Evolutionary conservation across 78 protist species (phyloP).

Genomic region (Tieghemostelium lacteum): DNA sequence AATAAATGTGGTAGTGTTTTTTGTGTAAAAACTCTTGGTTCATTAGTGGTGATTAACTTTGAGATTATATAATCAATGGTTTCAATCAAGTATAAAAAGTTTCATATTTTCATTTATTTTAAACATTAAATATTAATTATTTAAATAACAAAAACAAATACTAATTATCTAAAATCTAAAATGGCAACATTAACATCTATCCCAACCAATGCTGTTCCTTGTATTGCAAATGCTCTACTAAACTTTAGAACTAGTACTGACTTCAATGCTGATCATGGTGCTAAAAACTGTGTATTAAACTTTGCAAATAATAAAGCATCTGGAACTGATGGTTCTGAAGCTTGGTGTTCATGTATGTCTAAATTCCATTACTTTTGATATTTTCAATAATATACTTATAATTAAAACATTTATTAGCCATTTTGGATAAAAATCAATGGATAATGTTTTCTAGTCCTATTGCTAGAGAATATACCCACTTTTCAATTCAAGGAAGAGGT

Average conservation of each 20-base stretch:
- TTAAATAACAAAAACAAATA: too few species aligned
- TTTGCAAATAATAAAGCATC: neutral
- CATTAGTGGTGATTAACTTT: too few species aligned
- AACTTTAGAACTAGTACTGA: slow-evolving; percentile 22
- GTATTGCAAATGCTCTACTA: slow-evolving; percentile 24
- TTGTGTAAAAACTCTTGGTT: too few species aligned
- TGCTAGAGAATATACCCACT: neutral
- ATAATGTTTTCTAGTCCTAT: neutral
- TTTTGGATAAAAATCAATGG: slow-evolving; percentile 36
- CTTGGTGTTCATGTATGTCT: too few species aligned
- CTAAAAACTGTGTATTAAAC: slow-evolving; percentile 1
- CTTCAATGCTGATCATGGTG: slow-evolving; percentile 31
- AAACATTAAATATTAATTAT: too few species aligned
- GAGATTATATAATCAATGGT: too few species aligned
- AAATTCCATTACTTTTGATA: too few species aligned
- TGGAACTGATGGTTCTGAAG: neutral
- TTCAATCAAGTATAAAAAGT: too few species aligned
- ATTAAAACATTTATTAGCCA: neutral
- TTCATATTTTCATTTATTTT: too few species aligned
- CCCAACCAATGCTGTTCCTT: slow-evolving; percentile 2
- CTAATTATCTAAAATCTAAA: too few species aligned
- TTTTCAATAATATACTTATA: too few species aligned
- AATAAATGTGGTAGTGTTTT: too few species aligned
- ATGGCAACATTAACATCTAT: slow-evolving; percentile 1
- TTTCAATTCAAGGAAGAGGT: slow-evolving; percentile 61